These are phyloP conservation scores for Artemisia argyi DNA, from an alignment of 129 eudicot species.

Conservation along the genomic window DNA sequence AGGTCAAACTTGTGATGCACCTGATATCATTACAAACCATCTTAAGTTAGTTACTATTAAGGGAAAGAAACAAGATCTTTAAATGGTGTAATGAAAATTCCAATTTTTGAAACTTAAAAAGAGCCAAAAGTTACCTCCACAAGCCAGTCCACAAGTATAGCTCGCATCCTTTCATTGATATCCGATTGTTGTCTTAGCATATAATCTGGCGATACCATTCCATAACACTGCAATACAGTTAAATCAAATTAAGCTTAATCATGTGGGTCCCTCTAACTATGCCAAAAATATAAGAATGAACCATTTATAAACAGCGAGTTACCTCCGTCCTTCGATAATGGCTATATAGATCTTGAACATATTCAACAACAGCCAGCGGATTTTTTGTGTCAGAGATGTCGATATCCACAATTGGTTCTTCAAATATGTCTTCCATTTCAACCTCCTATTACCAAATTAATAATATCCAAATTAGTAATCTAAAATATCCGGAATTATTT, in stretches of 20 bases:
- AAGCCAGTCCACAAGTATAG: conserved; percentile 90
- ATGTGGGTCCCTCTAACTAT: conserved; percentile 23
- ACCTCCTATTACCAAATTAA: conserved; percentile 35
- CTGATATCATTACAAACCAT: conserved; percentile 37
- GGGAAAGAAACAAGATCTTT: background rate
- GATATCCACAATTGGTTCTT: conserved; percentile 63
- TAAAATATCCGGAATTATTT: background rate
- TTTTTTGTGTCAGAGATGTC: conserved; percentile 63
- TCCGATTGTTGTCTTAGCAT: conserved; percentile 66
- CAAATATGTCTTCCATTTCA: conserved; percentile 88
- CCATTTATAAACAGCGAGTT: background rate
- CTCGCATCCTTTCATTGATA: conserved; percentile 84
- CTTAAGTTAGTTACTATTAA: conserved; percentile 3
- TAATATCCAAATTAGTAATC: background rate
- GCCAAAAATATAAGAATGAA: background rate
- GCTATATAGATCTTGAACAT: conserved; percentile 68
- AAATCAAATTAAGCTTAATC: conserved; percentile 1
- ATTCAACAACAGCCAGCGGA: conserved; percentile 67
- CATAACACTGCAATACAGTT: conserved; percentile 43
- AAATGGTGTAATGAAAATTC: conserved; percentile 9
- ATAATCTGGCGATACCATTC: conserved; percentile 69
- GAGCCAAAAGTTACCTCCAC: conserved; percentile 60
- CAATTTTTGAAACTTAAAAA: conserved; percentile 5
- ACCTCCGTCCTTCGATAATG: conserved; percentile 83
- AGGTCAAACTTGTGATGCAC: conserved; percentile 92